Evolutionary conservation across 169 alveolate species (phyloP).

Genomic region (Babesia bigemina): DNA sequence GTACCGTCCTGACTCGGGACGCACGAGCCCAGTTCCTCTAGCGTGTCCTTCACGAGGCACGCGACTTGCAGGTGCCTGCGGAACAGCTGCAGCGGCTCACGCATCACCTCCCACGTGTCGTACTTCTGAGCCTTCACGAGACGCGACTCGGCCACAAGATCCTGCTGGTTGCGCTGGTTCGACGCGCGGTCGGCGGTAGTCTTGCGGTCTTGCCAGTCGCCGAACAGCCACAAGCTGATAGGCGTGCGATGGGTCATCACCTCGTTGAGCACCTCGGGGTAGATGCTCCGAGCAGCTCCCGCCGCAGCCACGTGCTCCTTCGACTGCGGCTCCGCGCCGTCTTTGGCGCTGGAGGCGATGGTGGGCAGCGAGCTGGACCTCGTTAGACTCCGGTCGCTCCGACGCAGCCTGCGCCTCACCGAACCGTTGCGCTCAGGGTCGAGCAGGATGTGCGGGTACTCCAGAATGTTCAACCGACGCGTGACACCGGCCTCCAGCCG

Average conservation of each 20-base stretch:
- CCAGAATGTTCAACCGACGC: slow-evolving; percentile 13
- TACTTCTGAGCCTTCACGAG: neutral
- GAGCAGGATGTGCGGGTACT: slow-evolving; percentile 23
- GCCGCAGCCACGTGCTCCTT: neutral
- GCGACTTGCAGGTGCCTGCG: slow-evolving; percentile 31
- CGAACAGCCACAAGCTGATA: slow-evolving; percentile 6
- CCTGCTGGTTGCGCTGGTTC: neutral
- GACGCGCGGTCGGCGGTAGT: neutral
- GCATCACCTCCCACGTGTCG: slow-evolving; percentile 13
- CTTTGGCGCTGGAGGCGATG: neutral
- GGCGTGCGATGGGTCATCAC: slow-evolving; percentile 1
- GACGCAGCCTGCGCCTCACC: neutral
- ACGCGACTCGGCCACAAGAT: neutral
- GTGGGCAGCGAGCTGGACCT: neutral
- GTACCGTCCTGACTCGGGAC: neutral
- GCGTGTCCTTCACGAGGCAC: neutral
- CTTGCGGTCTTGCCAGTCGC: neutral
- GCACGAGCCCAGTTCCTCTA: neutral
- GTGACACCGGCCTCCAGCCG: slow-evolving; percentile 19
- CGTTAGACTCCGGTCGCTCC: neutral
- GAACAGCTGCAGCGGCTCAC: slow-evolving; percentile 8
- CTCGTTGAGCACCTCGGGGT: neutral
- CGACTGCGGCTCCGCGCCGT: neutral
- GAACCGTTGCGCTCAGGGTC: neutral
- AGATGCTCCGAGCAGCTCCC: neutral